Conservation (phyloP, 2,329 filamentous ascomycete species). For the Cercospora sojina region DNA sequence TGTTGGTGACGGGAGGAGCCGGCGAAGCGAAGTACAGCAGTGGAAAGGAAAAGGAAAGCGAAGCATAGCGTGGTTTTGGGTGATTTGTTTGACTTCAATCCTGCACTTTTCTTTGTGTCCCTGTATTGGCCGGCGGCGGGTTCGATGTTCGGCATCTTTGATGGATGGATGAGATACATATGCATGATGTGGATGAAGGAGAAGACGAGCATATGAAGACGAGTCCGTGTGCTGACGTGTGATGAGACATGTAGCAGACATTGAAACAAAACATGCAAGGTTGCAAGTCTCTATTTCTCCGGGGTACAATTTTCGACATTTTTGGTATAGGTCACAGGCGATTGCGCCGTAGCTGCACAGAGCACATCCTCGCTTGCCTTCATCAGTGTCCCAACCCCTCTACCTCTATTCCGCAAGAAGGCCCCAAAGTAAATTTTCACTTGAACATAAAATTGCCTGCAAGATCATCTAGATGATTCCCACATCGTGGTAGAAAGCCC, state of each 20-base stretch:
- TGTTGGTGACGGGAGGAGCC: background rate
- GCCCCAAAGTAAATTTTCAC: background rate
- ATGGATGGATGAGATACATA: background rate
- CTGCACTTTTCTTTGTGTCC: background rate
- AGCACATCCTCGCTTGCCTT: background rate
- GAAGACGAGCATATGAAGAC: background rate
- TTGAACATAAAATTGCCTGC: background rate
- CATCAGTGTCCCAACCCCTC: background rate
- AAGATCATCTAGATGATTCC: background rate
- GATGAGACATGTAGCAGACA: background rate
- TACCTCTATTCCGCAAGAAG: background rate
- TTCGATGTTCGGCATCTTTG: background rate
- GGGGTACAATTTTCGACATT: background rate
- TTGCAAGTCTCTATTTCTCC: background rate
- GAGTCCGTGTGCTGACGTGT: background rate
- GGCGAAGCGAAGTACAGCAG: background rate
- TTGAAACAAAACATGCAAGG: background rate
- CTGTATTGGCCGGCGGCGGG: background rate
- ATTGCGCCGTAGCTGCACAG: background rate
- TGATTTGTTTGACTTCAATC: background rate
- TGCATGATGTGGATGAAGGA: background rate
- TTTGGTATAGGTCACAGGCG: background rate
- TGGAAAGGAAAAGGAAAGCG: background rate
- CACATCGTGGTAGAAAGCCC: background rate
- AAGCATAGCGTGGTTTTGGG: slow-evolving; percentile 5